Base-by-base conservation (phyloP, 2,329 filamentous ascomycete genomes). In the Eutypella sp. region DNA sequence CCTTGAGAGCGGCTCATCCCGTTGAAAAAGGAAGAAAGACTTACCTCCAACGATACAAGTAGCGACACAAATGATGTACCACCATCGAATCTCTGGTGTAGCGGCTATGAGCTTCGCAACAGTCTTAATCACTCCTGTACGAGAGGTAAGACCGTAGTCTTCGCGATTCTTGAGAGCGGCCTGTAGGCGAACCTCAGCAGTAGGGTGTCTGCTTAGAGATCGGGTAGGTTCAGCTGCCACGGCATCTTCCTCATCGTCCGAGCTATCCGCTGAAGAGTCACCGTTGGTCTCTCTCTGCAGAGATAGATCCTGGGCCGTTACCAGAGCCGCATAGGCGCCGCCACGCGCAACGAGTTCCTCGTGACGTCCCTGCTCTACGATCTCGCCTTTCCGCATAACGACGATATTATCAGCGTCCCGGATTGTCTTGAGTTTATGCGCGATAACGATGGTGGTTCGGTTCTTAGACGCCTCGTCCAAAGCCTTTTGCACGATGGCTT, bases 391-490 rank as follows among this genome's bases (percentile, higher is more conserved):
- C 23, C n/a, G 19, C 42, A 41, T 33, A 20, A 41, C 24, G 11
- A 25, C 34, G 4, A 43, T 43, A 13, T 43, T 42, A 19, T 42
- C 19, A 31, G 38, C 37, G 20, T 40, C 23, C 13, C 10, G 8
- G 15, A 48, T 48, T 7, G 42, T 42, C 4, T 24, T 42, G 72
- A 82, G 64, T n/a, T 77, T 67, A 58, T 82, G 78, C 1, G 82
- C 81, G 44, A 85, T 82, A 10, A 80, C 72, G 31, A 86, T 79
- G 0, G 80, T 84, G 0, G 82, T 85, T 23, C 81, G 69, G 20
- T 73, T 72, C 29, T 70, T 64, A 0, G 78, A 76, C 2, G 81
- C 68, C 15, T 67, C 67, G 44, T 75, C 71, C 10, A 81, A 68
- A 1, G 78, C 78, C 40, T 69, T 59, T 52, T 81, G 78, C 1